Conservation (phyloP, 257 asterid species). For the Henckelia pumila region DNA sequence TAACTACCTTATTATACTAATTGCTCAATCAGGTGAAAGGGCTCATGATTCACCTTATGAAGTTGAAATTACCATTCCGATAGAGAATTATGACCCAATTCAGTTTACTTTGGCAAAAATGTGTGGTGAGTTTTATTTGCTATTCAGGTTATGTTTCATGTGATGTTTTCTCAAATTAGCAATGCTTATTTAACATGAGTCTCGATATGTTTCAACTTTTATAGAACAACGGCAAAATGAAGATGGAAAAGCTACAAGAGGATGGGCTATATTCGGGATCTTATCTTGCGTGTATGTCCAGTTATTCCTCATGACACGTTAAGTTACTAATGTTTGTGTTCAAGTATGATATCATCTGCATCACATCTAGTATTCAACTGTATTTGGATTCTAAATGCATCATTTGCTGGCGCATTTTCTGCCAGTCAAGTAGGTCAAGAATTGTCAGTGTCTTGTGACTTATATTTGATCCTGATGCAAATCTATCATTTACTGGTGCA, state of each 20-base stretch:
- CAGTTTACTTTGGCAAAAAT: conserved; percentile 72
- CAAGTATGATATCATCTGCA: background rate
- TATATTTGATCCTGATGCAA: conserved; percentile 9
- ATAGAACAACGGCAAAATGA: conserved; percentile 59
- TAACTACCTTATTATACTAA: conserved; percentile 24
- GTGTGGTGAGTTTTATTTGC: conserved; percentile 57
- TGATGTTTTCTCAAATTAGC: conserved; percentile 3
- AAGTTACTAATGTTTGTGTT: background rate
- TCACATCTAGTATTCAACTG: background rate
- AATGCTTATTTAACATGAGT: conserved; percentile 16
- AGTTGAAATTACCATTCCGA: conserved; percentile 79
- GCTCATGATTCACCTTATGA: conserved; percentile 67
- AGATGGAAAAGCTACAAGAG: conserved; percentile 50
- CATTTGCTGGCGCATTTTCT: conserved; percentile 7
- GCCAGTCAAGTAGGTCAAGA: background rate
- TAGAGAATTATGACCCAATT: conserved; percentile 69
- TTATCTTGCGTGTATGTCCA: conserved; percentile 72
- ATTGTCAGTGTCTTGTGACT: background rate
- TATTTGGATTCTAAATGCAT: conserved; percentile 13
- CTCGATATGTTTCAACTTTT: conserved; percentile 14
- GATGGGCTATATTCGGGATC: conserved; percentile 94
- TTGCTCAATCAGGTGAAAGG: conserved; percentile 55
- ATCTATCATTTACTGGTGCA: no score
- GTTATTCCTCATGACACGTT: background rate
- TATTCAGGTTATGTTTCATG: conserved; percentile 19